A percentile compares a stretch with the other conserved stretches of the same genome.
Conservation (phyloP, 805 yeast genomes). For the Saccharomycopsis schoenii region DNA sequence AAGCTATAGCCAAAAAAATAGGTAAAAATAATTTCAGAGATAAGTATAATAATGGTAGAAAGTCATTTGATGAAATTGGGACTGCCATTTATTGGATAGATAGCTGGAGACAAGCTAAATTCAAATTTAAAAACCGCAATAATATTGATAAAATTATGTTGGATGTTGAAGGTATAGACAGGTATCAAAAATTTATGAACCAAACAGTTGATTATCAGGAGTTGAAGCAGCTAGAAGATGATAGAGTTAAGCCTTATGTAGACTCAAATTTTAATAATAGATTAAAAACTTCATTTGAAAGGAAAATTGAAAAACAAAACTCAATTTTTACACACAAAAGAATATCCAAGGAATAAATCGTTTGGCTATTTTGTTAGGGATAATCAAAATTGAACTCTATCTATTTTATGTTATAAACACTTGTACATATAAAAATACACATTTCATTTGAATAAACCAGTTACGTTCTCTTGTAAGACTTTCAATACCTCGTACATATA, state of each 20-base stretch:
- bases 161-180: constrained; percentile 23
- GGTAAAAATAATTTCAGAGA: constrained; percentile 20
- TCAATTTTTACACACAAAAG: constrained; percentile 2
- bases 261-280: background rate
- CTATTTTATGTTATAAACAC: background rate
- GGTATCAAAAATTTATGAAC: constrained; percentile 7
- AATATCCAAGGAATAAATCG: background rate
- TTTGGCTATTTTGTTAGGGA: background rate
- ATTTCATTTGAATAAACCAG: background rate
- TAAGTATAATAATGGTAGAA: constrained; percentile 19
- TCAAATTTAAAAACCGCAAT: background rate
- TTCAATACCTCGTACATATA: background rate
- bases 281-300: constrained; percentile 1
- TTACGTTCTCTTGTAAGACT: background rate
- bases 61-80: constrained; percentile 42
- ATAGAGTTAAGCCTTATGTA: constrained; percentile 3
- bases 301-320: constrained; percentile 7
- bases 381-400: no score
- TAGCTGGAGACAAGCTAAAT: constrained; percentile 48
- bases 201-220: constrained; percentile 7
- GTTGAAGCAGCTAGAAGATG: background rate
- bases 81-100: constrained; percentile 57
- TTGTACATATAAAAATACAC: background rate
- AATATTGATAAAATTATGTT: constrained; percentile 25
- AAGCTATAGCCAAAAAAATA: constrained; percentile 35